Percentiles rank a stretch among this genome's conserved stretches.
Conservation (phyloP, 495 filamentous ascomycete species). For the Trichoderma orchidacearum region DNA sequence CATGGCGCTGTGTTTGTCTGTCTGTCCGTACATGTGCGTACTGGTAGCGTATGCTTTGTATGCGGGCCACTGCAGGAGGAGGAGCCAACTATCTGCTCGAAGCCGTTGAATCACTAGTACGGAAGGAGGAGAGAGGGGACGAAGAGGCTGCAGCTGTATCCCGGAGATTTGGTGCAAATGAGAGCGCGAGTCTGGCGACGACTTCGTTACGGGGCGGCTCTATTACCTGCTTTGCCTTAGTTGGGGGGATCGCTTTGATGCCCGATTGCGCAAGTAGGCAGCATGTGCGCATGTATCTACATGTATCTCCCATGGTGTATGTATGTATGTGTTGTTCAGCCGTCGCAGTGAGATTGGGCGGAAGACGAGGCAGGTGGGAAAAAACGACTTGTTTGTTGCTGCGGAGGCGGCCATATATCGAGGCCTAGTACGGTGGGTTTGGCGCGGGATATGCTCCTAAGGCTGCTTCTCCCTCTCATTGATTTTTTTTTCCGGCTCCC, state of each 20-base stretch:
- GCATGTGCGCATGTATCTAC: background rate
- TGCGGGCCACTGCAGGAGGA: background rate
- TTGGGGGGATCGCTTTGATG: background rate
- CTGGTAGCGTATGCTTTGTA: background rate
- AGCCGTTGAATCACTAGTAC: background rate
- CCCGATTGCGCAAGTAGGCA: background rate
- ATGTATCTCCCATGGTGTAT: no score
- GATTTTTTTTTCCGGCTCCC: background rate
- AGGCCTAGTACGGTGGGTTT: background rate
- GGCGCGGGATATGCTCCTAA: background rate
- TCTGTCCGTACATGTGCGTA: background rate
- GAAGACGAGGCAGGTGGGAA: background rate
- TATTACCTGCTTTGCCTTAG: background rate
- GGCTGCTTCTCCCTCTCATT: background rate
- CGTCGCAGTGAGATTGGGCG: background rate
- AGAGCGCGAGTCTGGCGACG: background rate
- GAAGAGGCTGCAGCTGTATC: background rate
- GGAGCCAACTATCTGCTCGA: background rate
- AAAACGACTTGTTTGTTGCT: background rate
- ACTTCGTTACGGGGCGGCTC: background rate
- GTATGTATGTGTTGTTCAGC: conserved; percentile 1
- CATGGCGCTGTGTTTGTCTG: no score
- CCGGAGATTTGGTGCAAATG: background rate
- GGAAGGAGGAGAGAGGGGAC: background rate
- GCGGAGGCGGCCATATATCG: background rate